A percentile compares a stretch with the other conserved stretches of the same genome.
These are phyloP conservation scores for Coniochaeta sp. DNA, from an alignment of 2,329 filamentous ascomycete genomes.

Conservation along the genomic window DNA sequence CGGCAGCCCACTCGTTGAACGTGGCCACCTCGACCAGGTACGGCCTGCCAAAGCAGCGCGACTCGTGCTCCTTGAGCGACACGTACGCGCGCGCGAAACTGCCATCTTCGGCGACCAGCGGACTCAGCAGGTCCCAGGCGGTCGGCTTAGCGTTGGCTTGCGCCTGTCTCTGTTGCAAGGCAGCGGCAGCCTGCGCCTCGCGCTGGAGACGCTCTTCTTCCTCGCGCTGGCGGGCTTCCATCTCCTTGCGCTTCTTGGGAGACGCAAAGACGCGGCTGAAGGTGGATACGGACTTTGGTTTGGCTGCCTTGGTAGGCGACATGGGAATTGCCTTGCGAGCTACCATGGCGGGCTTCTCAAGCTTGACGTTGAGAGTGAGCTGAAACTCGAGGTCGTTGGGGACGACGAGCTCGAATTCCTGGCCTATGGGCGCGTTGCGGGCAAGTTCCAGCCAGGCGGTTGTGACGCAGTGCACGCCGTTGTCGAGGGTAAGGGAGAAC, in stretches of 20 bases:
- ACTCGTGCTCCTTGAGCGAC: conserved; percentile 86
- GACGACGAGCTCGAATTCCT: conserved; percentile 96
- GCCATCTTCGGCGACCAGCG: conserved; percentile 81
- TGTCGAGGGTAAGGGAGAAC: conserved; percentile 97
- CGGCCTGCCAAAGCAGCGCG: conserved; percentile 78
- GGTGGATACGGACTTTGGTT: conserved; percentile 67
- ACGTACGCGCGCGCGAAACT: conserved; percentile 94
- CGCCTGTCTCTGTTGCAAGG: conserved; percentile 23
- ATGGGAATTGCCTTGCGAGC: conserved; percentile 34
- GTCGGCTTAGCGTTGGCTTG: conserved; percentile 57
- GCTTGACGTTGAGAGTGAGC: conserved; percentile 89
- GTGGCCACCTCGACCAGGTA: conserved; percentile 84
- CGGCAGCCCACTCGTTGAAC: conserved; percentile 98
- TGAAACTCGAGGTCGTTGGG: conserved; percentile 98
- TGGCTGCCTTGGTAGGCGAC: conserved; percentile 55
- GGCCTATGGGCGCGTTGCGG: conserved; percentile 86
- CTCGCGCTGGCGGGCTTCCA: conserved; percentile 75
- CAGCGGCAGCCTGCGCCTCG: conserved; percentile 45
- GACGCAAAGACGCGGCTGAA: conserved; percentile 91
- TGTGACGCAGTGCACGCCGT: conserved; percentile 94
- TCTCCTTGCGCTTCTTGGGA: conserved; percentile 93
- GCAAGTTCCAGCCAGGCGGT: conserved; percentile 92
- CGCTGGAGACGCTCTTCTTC: conserved; percentile 68
- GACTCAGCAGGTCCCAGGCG: conserved; percentile 80
- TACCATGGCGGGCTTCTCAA: conserved; percentile 66